Percentiles rank a stretch among this genome's conserved stretches.
Evolutionary conservation across 2,329 filamentous ascomycete genomes (phyloP).

Genomic region (Aspergillus sp.): DNA sequence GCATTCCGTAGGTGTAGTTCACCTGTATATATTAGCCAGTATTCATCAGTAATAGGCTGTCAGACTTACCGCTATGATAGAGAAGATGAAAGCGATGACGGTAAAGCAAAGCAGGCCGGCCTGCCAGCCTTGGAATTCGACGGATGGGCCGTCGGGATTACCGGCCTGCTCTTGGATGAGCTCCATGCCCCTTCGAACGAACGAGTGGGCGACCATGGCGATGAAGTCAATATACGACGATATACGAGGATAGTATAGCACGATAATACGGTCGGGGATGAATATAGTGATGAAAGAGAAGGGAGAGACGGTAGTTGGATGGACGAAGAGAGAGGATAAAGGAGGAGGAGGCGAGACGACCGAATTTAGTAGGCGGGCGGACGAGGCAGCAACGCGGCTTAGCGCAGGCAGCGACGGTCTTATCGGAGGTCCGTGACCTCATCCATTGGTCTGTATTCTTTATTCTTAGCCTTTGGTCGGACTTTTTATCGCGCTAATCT

Average conservation of each 20-base stretch:
- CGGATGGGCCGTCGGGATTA: conserved; percentile 5
- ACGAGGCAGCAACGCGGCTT: conserved; percentile 13
- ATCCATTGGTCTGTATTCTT: too few relatives aligned
- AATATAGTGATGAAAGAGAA: not conserved
- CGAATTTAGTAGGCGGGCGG: not conserved
- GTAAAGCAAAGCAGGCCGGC: conserved; percentile 31
- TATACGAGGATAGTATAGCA: not conserved
- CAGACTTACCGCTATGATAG: conserved; percentile 29
- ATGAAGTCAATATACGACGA: not conserved
- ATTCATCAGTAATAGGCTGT: not conserved
- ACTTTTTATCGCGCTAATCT: too few relatives aligned
- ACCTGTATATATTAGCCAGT: conserved; percentile 28
- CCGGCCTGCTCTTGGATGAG: conserved; percentile 19
- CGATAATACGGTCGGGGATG: not conserved
- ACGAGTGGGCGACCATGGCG: conserved; percentile 28
- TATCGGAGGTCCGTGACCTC: not conserved
- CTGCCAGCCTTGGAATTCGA: conserved; percentile 26
- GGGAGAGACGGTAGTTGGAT: conserved; percentile 6
- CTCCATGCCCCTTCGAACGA: conserved; percentile 40
- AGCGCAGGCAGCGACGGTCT: conserved; percentile 2
- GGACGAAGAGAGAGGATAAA: not conserved
- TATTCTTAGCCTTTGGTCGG: too few relatives aligned
- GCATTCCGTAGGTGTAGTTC: conserved; percentile 58
- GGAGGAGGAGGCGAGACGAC: not conserved
- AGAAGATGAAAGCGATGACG: conserved; percentile 21